These are phyloP conservation scores for Nymphaea thermarum DNA, from an alignment of 164 flowering plant genomes.

Conservation along the genomic window DNA sequence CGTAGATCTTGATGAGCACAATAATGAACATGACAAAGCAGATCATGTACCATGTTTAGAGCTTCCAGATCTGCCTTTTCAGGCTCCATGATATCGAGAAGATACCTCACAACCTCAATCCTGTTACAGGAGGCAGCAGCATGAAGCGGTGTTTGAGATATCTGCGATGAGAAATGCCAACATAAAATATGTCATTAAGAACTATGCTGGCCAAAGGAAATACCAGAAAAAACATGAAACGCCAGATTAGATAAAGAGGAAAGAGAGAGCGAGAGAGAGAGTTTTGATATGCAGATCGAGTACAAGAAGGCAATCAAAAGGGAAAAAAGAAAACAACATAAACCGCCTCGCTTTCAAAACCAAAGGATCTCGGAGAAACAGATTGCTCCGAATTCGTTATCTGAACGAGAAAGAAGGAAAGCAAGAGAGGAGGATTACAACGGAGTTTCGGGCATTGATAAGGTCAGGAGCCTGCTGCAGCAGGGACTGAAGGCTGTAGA, in stretches of 20 bases:
- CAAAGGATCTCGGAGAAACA: no score
- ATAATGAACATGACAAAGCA: background rate
- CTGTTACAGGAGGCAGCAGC: constrained; percentile 75
- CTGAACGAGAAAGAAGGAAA: constrained; percentile 1
- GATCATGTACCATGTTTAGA: constrained; percentile 54
- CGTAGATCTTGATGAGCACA: no score
- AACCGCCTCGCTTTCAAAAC: no score
- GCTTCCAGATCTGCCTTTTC: constrained; percentile 86
- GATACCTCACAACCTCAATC: constrained; percentile 53
- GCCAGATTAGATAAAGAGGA: background rate
- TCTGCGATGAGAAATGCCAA: constrained; percentile 27
- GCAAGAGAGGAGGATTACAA: constrained; percentile 36
- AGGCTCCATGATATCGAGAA: constrained; percentile 54
- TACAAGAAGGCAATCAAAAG: background rate
- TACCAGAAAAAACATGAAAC: background rate
- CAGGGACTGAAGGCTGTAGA: constrained; percentile 40
- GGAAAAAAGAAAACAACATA: no score
- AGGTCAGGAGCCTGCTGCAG: constrained; percentile 65
- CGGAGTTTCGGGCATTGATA: constrained; percentile 70
- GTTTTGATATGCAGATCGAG: background rate
- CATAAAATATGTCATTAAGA: background rate
- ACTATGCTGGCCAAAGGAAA: background rate
- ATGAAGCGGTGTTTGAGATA: constrained; percentile 95
- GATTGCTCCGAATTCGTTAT: no score
- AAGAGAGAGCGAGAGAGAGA: background rate